These are phyloP conservation scores for Fusarium luffae DNA, from an alignment of 2,329 filamentous ascomycete genomes.

Conservation along the genomic window DNA sequence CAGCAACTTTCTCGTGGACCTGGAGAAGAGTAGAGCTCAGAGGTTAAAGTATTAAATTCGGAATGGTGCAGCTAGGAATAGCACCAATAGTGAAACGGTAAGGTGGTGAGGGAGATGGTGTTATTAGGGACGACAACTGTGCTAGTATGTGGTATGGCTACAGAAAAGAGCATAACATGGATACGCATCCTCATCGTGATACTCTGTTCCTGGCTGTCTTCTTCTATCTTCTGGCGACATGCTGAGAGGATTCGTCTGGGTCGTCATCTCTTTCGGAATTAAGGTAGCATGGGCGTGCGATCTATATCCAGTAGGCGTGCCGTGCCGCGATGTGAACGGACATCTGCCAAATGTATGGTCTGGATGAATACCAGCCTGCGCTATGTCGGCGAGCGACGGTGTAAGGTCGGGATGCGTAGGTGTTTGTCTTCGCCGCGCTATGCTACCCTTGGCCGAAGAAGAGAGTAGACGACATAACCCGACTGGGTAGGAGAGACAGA, in stretches of 20 bases:
- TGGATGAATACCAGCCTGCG: slow-evolving; percentile 12
- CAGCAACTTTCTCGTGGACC: slow-evolving; percentile 16
- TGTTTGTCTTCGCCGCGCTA: slow-evolving; percentile 35
- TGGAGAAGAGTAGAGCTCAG: slow-evolving; percentile 25
- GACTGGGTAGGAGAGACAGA: slow-evolving; percentile 3
- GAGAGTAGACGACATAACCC: neutral
- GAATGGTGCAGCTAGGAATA: slow-evolving; percentile 21
- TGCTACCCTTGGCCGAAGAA: slow-evolving; percentile 25
- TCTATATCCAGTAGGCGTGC: slow-evolving; percentile 24
- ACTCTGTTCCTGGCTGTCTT: slow-evolving; percentile 21
- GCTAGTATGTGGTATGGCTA: slow-evolving; percentile 6
- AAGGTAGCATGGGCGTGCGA: slow-evolving; percentile 22
- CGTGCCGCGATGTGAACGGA: slow-evolving; percentile 19
- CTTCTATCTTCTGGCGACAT: slow-evolving; percentile 21
- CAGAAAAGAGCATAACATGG: neutral
- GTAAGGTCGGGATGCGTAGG: slow-evolving; percentile 16
- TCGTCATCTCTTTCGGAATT: slow-evolving; percentile 28
- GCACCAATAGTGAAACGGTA: neutral
- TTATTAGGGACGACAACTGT: neutral
- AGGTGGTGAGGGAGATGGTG: neutral
- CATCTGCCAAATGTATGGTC: slow-evolving; percentile 24
- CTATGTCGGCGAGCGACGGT: slow-evolving; percentile 23
- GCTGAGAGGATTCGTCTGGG: slow-evolving; percentile 25
- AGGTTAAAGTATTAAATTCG: slow-evolving; percentile 23
- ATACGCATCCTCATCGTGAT: neutral